These are phyloP conservation scores for Blastobotrys muscicola DNA, from an alignment of 805 yeast genomes.

Conservation along the genomic window DNA sequence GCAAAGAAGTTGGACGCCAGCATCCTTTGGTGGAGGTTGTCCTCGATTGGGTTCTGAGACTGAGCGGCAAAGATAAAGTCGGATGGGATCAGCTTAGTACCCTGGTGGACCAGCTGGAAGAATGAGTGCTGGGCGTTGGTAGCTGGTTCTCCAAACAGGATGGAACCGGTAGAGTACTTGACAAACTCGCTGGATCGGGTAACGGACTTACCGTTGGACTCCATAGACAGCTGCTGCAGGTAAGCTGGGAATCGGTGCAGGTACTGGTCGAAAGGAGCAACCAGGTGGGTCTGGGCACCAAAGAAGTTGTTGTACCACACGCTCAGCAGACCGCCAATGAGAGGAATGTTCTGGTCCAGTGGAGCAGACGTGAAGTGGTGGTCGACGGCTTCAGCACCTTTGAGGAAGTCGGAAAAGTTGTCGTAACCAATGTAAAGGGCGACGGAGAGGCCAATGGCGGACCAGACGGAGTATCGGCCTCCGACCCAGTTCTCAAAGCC, in stretches of 20 bases:
- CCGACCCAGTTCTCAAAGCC: slow-evolving; percentile 99
- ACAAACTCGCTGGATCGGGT: slow-evolving; percentile 87
- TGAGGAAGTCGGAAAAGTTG: slow-evolving; percentile 81
- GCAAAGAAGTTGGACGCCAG: slow-evolving; percentile 98
- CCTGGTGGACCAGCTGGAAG: slow-evolving; percentile 99
- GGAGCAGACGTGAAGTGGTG: slow-evolving; percentile 80
- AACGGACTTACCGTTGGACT: slow-evolving; percentile 96
- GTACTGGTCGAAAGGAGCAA: slow-evolving; percentile 98
- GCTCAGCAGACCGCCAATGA: slow-evolving; percentile 83
- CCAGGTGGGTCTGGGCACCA: slow-evolving; percentile 96
- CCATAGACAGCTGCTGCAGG: slow-evolving; percentile 97
- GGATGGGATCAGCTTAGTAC: slow-evolving; percentile 93
- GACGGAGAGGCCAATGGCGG: slow-evolving; percentile 93
- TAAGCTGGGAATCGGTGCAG: slow-evolving; percentile 99
- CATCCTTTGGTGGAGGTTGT: slow-evolving; percentile 93
- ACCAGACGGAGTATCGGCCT: slow-evolving; percentile 99
- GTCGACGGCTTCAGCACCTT: slow-evolving; percentile 98
- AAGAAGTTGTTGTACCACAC: slow-evolving; percentile 99
- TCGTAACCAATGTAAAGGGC: slow-evolving; percentile 94
- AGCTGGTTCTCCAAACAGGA: slow-evolving; percentile 96
- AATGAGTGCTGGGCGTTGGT: slow-evolving; percentile 98
- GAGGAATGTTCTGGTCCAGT: slow-evolving; percentile 84
- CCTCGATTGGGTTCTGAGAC: slow-evolving; percentile 94
- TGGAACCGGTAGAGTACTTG: slow-evolving; percentile 91
- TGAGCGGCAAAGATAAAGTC: slow-evolving; percentile 96